A percentile compares a stretch with the other conserved stretches of the same genome.
Conservation (phyloP, 169 alveolate genomes). For the Plasmodium berghei region DNA sequence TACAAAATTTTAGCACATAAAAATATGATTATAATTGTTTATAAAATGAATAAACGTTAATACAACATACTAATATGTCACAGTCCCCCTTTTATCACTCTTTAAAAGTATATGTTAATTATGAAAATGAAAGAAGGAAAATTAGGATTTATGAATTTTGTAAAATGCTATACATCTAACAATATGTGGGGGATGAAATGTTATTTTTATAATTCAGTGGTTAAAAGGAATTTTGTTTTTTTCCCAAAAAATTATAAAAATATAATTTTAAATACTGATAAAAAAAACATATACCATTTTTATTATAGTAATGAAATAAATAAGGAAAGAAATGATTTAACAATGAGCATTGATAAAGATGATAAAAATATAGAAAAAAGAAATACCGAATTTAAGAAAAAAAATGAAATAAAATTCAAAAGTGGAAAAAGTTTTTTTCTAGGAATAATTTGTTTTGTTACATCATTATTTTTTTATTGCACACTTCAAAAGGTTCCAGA, state of each 20-base stretch:
- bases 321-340: background rate
- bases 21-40: too few relatives aligned
- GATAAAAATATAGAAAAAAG: background rate
- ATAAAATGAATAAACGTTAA: too few relatives aligned
- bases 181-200: too few relatives aligned
- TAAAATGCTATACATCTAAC: too few relatives aligned
- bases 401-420: slow-evolving; percentile 18
- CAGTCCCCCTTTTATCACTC: too few relatives aligned
- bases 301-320: background rate
- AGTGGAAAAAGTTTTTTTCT: slow-evolving; percentile 19
- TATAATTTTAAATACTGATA: background rate
- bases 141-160: background rate
- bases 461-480: slow-evolving; percentile 39
- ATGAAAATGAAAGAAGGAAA: background rate
- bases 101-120: background rate
- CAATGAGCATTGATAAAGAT: background rate
- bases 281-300: background rate
- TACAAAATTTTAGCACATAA: too few relatives aligned
- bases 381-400: background rate
- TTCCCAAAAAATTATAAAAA: too few relatives aligned
- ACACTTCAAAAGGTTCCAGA: slow-evolving; percentile 64
- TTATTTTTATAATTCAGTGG: too few relatives aligned
- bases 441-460: slow-evolving; percentile 9
- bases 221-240: too few relatives aligned
- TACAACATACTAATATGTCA: too few relatives aligned